phyloP scores from a whole-genome alignment of 805 yeast genomes.

The Barnettozyma sp. region DNA sequence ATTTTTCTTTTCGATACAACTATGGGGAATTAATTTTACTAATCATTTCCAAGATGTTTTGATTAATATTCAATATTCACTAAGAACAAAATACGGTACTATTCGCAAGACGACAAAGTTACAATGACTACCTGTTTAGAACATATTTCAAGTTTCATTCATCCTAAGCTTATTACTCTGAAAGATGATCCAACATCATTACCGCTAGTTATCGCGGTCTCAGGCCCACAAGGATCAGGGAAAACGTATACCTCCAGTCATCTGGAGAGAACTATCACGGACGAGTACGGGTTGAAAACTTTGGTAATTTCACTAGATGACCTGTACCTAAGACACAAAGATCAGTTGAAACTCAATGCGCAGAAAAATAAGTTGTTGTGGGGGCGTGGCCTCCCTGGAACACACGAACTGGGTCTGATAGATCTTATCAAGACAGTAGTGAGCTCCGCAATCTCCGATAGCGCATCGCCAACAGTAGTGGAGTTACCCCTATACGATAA shows the following conservation, averaged over 20 bases:
- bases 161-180: not conserved
- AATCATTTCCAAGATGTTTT: not conserved
- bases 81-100: not conserved
- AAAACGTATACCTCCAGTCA: slow-evolving; percentile 52
- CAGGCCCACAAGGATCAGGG: slow-evolving; percentile 74
- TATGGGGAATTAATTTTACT: too few relatives aligned
- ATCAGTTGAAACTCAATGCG: slow-evolving; percentile 44
- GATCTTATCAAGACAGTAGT: not conserved
- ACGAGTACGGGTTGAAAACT: slow-evolving; percentile 25
- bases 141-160: not conserved
- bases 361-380: slow-evolving; percentile 48
- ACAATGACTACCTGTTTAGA: slow-evolving; percentile 1
- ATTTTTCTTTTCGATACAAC: slow-evolving; percentile 1
- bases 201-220: slow-evolving; percentile 35
- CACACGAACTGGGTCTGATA: slow-evolving; percentile 58
- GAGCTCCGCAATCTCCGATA: slow-evolving; percentile 30
- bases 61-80: not conserved
- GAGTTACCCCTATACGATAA: slow-evolving; percentile 73
- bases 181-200: slow-evolving; percentile 5
- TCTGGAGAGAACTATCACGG: slow-evolving; percentile 33
- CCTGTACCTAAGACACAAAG: slow-evolving; percentile 61
- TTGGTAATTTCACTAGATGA: slow-evolving; percentile 76
- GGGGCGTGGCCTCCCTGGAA: slow-evolving; percentile 91
- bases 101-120: too few relatives aligned
- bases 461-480: slow-evolving; percentile 26